Evolutionary conservation across 805 yeast species (phyloP).

Genomic region (Pichia ethanolica): DNA sequence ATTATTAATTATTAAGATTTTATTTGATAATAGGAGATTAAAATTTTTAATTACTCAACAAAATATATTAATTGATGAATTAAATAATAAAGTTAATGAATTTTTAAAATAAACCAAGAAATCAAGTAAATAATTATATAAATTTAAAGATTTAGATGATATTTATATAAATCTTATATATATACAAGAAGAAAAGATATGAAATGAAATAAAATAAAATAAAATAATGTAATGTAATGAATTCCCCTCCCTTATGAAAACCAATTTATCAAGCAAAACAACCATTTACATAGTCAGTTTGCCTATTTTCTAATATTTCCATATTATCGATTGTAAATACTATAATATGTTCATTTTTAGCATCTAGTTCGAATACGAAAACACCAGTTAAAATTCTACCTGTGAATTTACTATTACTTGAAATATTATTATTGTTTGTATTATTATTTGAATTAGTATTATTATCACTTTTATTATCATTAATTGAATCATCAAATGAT

Average conservation of each 20-base stretch:
- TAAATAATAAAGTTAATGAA: background rate
- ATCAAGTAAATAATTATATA: background rate
- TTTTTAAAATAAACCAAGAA: background rate
- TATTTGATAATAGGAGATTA: background rate
- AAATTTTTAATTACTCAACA: background rate
- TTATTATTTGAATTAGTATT: background rate
- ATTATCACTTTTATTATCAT: background rate
- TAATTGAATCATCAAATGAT: constrained; percentile 1
- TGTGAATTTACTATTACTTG: constrained; percentile 3
- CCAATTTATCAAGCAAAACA: constrained; percentile 1
- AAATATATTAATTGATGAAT: background rate
- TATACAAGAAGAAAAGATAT: no score
- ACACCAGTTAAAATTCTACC: constrained; percentile 44
- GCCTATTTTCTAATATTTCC: constrained; percentile 45
- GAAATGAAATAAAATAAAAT: no score
- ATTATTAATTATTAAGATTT: background rate
- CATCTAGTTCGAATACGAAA: constrained; percentile 58
- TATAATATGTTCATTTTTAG: constrained; percentile 42
- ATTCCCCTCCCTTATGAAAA: no score
- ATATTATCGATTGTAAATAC: constrained; percentile 66
- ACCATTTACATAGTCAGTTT: constrained; percentile 11
- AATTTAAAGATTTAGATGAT: no score
- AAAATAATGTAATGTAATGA: no score
- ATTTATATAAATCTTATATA: no score
- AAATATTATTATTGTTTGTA: background rate